Evolutionary conservation across 1,284 basidiomycete species (phyloP).

Genomic region (Heliocybe sulcata): DNA sequence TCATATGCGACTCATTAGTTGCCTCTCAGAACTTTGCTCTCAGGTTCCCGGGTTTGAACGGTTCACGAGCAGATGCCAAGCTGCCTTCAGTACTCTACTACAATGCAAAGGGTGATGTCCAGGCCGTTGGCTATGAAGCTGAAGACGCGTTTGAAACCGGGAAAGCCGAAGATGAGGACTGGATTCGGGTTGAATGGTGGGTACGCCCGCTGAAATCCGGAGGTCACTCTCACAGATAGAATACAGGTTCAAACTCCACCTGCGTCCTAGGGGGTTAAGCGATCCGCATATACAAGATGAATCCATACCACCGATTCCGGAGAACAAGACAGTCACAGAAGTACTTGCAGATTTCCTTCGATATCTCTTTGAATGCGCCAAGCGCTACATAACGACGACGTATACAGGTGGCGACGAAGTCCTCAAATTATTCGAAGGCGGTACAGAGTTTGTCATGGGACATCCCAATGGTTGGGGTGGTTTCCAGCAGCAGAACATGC

Average conservation of each 20-base stretch:
- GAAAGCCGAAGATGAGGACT: constrained; percentile 20
- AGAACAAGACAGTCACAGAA: constrained; percentile 6
- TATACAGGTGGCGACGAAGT: constrained; percentile 5
- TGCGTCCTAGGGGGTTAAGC: constrained; percentile 5
- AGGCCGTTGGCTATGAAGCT: constrained; percentile 27
- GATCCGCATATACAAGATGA: neutral
- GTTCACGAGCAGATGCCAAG: constrained; percentile 23
- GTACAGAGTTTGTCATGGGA: constrained; percentile 23
- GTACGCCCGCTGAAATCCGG: neutral
- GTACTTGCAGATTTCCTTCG: constrained; percentile 9
- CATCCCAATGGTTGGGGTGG: constrained; percentile 34
- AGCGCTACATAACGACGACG: neutral
- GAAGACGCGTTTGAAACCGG: constrained; percentile 17
- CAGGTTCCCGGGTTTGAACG: constrained; percentile 6
- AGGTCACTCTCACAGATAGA: neutral
- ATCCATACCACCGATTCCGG: neutral
- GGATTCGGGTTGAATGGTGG: constrained; percentile 25
- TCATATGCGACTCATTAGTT: constrained; percentile 11
- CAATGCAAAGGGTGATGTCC: constrained; percentile 18
- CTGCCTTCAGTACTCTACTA: constrained; percentile 29
- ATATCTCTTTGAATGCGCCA: constrained; percentile 5
- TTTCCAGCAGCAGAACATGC: constrained; percentile 23
- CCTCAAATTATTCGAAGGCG: constrained; percentile 5
- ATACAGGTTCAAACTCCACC: constrained; percentile 13
- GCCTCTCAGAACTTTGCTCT: constrained; percentile 16